These are phyloP conservation scores for Pythium pectinolyticum DNA, from an alignment of 352 stramenopile species.

Conservation along the genomic window DNA sequence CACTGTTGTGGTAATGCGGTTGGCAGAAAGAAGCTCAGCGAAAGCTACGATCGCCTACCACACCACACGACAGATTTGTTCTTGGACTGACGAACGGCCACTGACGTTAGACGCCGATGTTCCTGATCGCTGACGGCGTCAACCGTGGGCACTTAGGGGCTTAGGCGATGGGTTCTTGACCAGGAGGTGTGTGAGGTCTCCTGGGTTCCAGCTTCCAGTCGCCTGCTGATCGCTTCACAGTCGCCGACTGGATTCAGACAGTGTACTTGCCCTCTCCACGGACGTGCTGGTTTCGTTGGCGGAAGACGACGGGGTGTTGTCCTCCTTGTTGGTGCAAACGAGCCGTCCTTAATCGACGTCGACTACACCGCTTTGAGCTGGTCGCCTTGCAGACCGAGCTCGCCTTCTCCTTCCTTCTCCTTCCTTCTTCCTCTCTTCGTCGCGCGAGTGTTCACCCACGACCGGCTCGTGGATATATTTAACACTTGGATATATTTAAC, in stretches of 20 bases:
- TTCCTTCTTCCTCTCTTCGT: neutral
- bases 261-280: neutral
- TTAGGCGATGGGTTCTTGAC: neutral
- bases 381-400: neutral
- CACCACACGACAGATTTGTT: slow-evolving; percentile 4
- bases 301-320: neutral
- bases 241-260: neutral
- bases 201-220: neutral
- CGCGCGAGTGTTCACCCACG: too few relatives aligned
- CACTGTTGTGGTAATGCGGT: slow-evolving; percentile 3
- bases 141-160: neutral
- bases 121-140: neutral
- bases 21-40: neutral
- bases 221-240: neutral
- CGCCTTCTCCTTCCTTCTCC: slow-evolving; percentile 3
- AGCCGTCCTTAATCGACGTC: neutral
- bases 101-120: neutral
- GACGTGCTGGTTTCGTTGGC: slow-evolving; percentile 1
- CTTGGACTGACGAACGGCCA: neutral
- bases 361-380: neutral
- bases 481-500: too few relatives aligned
- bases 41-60: neutral
- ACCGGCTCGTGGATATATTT: too few relatives aligned
- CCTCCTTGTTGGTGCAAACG: neutral
- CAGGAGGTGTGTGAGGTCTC: neutral